Percentiles rank a stretch among this genome's conserved stretches.
phyloP scores from a whole-genome alignment of 1,139 yeast species.

The Hemisphaericaspora xylofermentans region DNA sequence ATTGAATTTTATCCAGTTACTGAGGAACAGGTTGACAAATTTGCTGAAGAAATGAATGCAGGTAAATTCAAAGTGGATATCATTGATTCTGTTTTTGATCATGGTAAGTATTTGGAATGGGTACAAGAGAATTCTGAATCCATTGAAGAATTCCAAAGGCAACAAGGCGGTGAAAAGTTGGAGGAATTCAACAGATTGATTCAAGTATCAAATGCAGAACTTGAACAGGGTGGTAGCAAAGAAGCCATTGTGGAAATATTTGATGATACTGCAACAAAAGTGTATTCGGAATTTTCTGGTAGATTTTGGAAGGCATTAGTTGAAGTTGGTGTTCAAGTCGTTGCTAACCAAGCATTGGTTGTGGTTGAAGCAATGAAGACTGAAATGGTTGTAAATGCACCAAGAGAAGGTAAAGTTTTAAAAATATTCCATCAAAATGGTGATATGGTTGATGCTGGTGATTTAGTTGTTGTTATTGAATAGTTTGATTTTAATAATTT shows the following conservation, averaged over 20 bases:
- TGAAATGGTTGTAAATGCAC: slow-evolving; percentile 83
- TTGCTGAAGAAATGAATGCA: slow-evolving; percentile 72
- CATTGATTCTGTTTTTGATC: slow-evolving; percentile 79
- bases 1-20: slow-evolving; percentile 89
- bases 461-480: slow-evolving; percentile 76
- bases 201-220: slow-evolving; percentile 78
- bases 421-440: slow-evolving; percentile 82
- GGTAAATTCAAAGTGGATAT: slow-evolving; percentile 79
- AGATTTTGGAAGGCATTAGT: slow-evolving; percentile 95
- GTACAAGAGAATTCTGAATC: slow-evolving; percentile 68
- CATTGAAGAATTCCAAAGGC: slow-evolving; percentile 64
- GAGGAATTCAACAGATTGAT: slow-evolving; percentile 83
- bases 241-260: slow-evolving; percentile 47
- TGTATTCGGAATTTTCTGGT: slow-evolving; percentile 92
- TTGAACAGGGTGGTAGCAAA: slow-evolving; percentile 49
- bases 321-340: slow-evolving; percentile 73
- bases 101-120: slow-evolving; percentile 76
- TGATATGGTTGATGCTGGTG: slow-evolving; percentile 96
- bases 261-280: slow-evolving; percentile 75
- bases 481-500: slow-evolving; percentile 1
- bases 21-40: slow-evolving; percentile 74
- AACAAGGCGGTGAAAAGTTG: slow-evolving; percentile 75
- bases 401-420: slow-evolving; percentile 71
- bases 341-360: slow-evolving; percentile 74
- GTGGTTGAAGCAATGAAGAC: slow-evolving; percentile 98